phyloP scores from a whole-genome alignment of 2,329 filamentous ascomycete genomes.

The Penicillium concentricum region DNA sequence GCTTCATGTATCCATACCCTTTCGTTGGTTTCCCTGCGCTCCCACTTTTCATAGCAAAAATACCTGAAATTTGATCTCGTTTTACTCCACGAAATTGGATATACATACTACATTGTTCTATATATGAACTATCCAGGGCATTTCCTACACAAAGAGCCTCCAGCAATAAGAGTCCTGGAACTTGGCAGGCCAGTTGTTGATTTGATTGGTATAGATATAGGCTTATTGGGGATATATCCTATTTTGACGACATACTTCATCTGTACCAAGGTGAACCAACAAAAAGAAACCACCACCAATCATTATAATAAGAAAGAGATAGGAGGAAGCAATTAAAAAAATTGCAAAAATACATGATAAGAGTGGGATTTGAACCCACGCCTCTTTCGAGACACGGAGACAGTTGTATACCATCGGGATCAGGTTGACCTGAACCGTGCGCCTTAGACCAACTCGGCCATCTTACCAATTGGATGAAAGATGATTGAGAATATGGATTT shows the following conservation, averaged over 20 bases:
- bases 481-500: fast-evolving
- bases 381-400: slow-evolving; percentile 14
- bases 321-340: background rate
- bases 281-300: background rate
- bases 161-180: background rate
- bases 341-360: slow-evolving; percentile 9
- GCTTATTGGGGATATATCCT: background rate
- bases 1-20: background rate
- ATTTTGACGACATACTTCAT: background rate
- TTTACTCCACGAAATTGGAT: no score
- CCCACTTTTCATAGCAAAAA: background rate
- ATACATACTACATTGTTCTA: no score
- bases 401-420: slow-evolving; percentile 17
- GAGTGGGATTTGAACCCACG: slow-evolving; percentile 16
- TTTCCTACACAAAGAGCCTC: background rate
- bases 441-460: slow-evolving; percentile 40
- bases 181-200: background rate
- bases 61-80: no score
- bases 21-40: background rate
- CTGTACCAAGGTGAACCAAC: background rate
- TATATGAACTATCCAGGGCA: no score
- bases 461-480: slow-evolving; percentile 25
- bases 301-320: no score
- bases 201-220: no score
- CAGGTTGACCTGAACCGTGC: slow-evolving; percentile 35